Evolutionary conservation across 768 basidiomycete genomes (phyloP), one percentile per base, ranked within the genome.

Genomic region (Termitomyces sp.): DNA sequence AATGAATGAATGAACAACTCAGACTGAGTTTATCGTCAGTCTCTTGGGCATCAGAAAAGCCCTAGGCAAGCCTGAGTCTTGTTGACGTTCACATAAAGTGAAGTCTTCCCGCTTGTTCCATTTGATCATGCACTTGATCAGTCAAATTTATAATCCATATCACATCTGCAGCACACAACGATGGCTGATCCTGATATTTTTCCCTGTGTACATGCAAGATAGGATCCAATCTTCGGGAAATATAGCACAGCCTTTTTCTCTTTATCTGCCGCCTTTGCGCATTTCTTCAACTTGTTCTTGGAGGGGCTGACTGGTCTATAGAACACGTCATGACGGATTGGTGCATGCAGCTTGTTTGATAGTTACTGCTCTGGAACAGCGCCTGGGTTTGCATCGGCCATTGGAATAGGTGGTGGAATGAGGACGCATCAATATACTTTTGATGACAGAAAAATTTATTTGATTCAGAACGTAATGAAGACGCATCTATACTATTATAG

Each of bases 211-310:
- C n/a, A n/a, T n/a, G n/a, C n/a, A n/a, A n/a, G n/a, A n/a, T n/a
- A 37, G 36, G 36, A 87, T 12, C 74, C 78, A n/a, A 0, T 75
- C 82, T 11, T 61, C 12, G 36, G 13, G 36, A 37, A n/a, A n/a
- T n/a, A n/a, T n/a, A n/a, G n/a, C n/a, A n/a, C 91, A 7, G 87
- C 88, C 70, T 93, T 95, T 74, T 86, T 85, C 50, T 88, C 91
- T 65, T 98, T 98, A 74, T 95, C 92, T 12, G 86, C 88, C 50
- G 89, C 89, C 72, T 97, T 98, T 34, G 89, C 89, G 36, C 86
- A 85, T 75, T 93, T 95, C 79, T 98, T 98, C 59, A 93, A 71
- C 66, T 95, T 93, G 66, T 78, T 91, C 76, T 97, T 98, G 57
- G 88, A 85, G 7, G 87, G 92, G 13, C 81, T 88, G 41, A 78